Evolutionary conservation across 768 basidiomycete species (phyloP), one percentile per base, ranked within the genome.

Genomic region (Kwoniella pini): DNA sequence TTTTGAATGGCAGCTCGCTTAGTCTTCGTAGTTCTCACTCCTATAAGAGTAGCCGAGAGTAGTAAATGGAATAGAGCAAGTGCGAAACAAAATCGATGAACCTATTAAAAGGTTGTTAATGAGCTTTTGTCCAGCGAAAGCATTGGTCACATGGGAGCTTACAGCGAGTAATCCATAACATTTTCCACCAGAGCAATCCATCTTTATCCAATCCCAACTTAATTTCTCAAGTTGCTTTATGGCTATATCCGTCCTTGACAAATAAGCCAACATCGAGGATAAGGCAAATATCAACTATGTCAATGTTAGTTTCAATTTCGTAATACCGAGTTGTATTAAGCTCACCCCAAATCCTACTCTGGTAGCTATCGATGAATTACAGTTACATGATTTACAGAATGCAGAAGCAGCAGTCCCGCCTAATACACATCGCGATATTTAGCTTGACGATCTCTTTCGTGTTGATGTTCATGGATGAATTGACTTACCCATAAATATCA

Each of bases 321-420:
- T 13, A 6, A 2, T 1, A 13, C 45, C 45, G 1, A 22, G 21
- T 7, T 4, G 13, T 24, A 9, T n/a, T 21, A 27, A 22, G 77
- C 88, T 60, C 76, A 91, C 92, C 15, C 91, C 92, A 79, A 93
- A 96, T 31, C 94, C 94, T 58, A 97, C 88, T 72, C 94, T 88
- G 43, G 94, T 97, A 0, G 96, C 96, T 69, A 99, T 97, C 0
- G 92, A 95, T 9, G 92, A 95, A 77, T 98, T 97, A 81, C 96
- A 99, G 77, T 98, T 98, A 80, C 95, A 99, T 30, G 90, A 92
- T 82, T 96, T 97, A 84, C 87, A 93, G 81, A 96, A 91, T 85
- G 95, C 92, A 33, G 90, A 92, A 3, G 94, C 93, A 87, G 80
- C 70, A n/a, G 65, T 75, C 22, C 71, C 65, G 12, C 66, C 64